Percentiles rank a stretch among this genome's conserved stretches.
These are phyloP conservation scores for Helianthus tuberosus DNA, from an alignment of 129 eudicot species.

Conservation along the genomic window DNA sequence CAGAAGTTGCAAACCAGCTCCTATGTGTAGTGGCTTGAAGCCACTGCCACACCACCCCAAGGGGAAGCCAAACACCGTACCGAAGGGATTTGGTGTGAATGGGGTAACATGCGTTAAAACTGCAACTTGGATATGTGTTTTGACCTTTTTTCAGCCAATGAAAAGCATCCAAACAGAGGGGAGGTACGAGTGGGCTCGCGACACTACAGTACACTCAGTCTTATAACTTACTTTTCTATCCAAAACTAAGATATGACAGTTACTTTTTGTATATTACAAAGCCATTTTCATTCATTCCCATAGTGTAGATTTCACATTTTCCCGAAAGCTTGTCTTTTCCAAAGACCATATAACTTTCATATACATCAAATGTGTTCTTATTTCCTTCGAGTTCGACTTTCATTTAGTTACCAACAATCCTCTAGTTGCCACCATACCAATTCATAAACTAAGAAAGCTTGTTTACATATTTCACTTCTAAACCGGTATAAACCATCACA, in stretches of 20 bases:
- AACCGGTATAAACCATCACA: neutral
- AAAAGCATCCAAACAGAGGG: no score
- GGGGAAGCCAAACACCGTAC: no score
- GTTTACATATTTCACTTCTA: neutral
- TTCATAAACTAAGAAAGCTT: neutral
- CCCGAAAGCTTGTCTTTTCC: neutral
- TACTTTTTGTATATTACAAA: neutral
- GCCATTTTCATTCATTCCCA: neutral
- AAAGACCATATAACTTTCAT: neutral
- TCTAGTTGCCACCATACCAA: neutral
- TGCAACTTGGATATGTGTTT: no score
- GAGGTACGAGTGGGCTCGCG: no score
- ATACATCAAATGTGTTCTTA: no score
- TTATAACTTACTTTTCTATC: neutral
- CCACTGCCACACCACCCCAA: no score
- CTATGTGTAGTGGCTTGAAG: no score
- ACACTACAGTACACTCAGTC: no score
- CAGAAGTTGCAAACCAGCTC: no score
- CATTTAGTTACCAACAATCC: neutral
- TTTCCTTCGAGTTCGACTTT: neutral
- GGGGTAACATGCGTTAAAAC: no score
- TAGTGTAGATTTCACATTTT: neutral
- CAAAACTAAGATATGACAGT: neutral
- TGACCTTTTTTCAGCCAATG: no score
- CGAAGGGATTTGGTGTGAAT: no score